Evolutionary conservation across 2,329 filamentous ascomycete species (phyloP), one percentile per base, ranked within the genome.

Genomic region (Colletotrichum australisinense): DNA sequence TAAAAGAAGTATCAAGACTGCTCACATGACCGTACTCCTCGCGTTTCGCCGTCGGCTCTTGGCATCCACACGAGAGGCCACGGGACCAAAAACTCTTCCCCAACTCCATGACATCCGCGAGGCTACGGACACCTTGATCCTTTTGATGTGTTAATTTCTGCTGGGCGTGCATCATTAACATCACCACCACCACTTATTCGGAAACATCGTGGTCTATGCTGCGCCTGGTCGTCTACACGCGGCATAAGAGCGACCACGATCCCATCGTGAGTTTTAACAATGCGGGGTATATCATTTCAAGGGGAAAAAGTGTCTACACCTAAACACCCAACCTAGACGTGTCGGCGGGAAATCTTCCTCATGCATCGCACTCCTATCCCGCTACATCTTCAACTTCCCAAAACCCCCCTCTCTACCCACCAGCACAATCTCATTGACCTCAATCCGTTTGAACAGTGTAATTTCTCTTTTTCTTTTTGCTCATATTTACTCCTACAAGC

Each of bases 401-500:
- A 42, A 6, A 3, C 32, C 32, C 32, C 1, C 38, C 35, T 19
- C 38, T 42, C 38, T 8, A 2, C 16, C 16, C 16, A 7, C 38
- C 16, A 19, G 38, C 38, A 16, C 38, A 8, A 19, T 2, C 16
- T 35, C 38, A 19, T 19, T 8, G 38, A 19, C 14, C 16, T 19
- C 3, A 19, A 42, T 19, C 16, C 38, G 16, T 4, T 19, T 42
- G 49, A 65, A 66, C 65, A 16, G 9, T 67, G 16, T 69, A 19
- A 6, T 42, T 30, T 56, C 22, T 26, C 22, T 38, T 19, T 14
- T 16, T 19, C 9, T 16, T 52, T 55, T 56, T 73, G 55, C 56
- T 69, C 58, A 35, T 64, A 64, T 59, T n/a, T 63, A 71, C 62
- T 73, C 67, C 46, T 65, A 71, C 56, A 71, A 66, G 56, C 67